These are phyloP conservation scores for Fulvia fulva DNA, from an alignment of 2,329 filamentous ascomycete species.

Conservation along the genomic window DNA sequence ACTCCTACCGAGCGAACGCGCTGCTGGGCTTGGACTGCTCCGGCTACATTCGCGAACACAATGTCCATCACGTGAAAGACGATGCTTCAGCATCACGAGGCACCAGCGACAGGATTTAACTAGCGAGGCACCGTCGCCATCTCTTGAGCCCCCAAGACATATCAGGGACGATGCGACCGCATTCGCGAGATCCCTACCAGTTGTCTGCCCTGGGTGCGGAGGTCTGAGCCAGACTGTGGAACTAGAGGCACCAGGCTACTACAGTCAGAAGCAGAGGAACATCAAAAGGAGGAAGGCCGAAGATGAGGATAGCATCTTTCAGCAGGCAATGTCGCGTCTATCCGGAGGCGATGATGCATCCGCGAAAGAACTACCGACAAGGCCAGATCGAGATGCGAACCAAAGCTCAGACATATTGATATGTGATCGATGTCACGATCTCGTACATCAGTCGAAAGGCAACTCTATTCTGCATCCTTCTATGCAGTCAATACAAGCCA, in stretches of 20 bases:
- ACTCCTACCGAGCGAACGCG: not conserved
- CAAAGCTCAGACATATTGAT: constrained; percentile 35
- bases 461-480: constrained; percentile 74
- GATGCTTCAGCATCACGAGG: not conserved
- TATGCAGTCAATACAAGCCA: constrained; percentile 74
- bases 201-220: constrained; percentile 58
- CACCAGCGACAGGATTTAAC: not conserved
- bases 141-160: no score
- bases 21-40: not conserved
- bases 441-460: constrained; percentile 71
- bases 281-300: constrained; percentile 22
- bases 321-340: constrained; percentile 28
- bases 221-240: constrained; percentile 56
- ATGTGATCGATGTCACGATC: constrained; percentile 82
- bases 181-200: constrained; percentile 23
- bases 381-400: not conserved
- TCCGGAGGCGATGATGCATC: not conserved
- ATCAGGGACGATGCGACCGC: not conserved
- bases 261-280: constrained; percentile 46
- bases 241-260: constrained; percentile 55
- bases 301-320: constrained; percentile 37
- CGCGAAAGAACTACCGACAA: not conserved
- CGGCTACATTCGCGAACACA: not conserved
- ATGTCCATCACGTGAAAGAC: not conserved
- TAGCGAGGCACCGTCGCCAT: not conserved